Evolutionary conservation across 2,329 filamentous ascomycete genomes (phyloP), one percentile per base, ranked within the genome.

Genomic region (Colletotrichum falcatum): DNA sequence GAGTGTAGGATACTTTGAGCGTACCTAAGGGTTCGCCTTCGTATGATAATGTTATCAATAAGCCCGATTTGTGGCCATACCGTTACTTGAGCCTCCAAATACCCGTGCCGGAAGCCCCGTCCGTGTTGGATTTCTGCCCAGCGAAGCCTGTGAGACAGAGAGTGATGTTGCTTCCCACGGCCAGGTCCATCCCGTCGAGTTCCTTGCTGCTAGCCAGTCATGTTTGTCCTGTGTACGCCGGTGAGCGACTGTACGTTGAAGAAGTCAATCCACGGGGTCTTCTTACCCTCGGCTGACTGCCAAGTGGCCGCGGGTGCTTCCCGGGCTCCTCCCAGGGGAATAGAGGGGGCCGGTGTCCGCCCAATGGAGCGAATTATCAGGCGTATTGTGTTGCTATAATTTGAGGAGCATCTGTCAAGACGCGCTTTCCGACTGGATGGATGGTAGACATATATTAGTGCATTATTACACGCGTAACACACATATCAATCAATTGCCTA

Each of bases 41-140:
- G 51, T 51, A 59, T 26, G 65, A 68, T 68, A 64, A 64, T 58
- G 51, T 68, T 64, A 64, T 33, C 23, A 51, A 26, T 18, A 49
- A 28, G 53, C 60, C 65, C 60, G 23, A 26, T 51, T 51, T 54
- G 46, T 18, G 60, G 60, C 60, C 30, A 37, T 20, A 12, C 14
- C 16, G 6, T 49, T 28, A 61, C 14, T n/a, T n/a, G 35, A 51
- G 51, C 20, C 5, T 16, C n/a, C 30, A 23, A n/a, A 37, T 37
- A 12, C 11, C 5, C 11, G 51, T 23, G 5, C 18, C 14, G 20
- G 14, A 30, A 18, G 9, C 26, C 26, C 30, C 8, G 14, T 20
- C 16, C 16, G 48, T 9, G 1, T 23, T 20, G 48, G 28, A 16
- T 30, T 26, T 20, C 30, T n/a, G 33, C 23, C 30, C 18, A 54